These are phyloP conservation scores for Leishmania arabica DNA, from an alignment of 208 protist genomes.

Conservation along the genomic window DNA sequence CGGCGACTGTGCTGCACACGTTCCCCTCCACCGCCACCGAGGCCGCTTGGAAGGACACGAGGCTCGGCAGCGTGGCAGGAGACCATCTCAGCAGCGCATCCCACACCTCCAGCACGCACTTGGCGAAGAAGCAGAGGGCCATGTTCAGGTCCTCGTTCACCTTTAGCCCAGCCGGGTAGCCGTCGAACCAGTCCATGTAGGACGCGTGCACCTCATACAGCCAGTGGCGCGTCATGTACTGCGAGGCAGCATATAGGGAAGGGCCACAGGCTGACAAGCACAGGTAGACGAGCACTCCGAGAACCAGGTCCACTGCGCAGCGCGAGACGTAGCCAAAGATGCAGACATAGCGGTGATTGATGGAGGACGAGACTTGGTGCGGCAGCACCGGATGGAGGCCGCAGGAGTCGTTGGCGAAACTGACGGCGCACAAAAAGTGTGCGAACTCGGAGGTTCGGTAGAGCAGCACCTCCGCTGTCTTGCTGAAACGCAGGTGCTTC, in stretches of 20 bases:
- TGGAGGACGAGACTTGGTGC: constrained; percentile 37
- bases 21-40: not conserved
- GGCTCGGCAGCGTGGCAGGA: constrained; percentile 22
- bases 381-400: constrained; percentile 80
- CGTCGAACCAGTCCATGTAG: constrained; percentile 94
- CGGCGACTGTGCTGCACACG: not conserved
- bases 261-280: constrained; percentile 51
- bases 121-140: constrained; percentile 81
- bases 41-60: constrained; percentile 20
- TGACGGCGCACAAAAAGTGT: constrained; percentile 62
- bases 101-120: constrained; percentile 73
- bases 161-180: constrained; percentile 94
- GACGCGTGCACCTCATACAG: constrained; percentile 78
- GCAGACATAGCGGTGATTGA: constrained; percentile 49
- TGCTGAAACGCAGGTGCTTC: constrained; percentile 39
- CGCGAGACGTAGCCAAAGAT: constrained; percentile 58
- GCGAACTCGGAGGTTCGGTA: constrained; percentile 54
- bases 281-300: constrained; percentile 56
- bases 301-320: constrained; percentile 64
- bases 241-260: constrained; percentile 39
- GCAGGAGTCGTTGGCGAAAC: constrained; percentile 53
- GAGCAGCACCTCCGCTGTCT: constrained; percentile 37
- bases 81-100: constrained; percentile 50
- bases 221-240: constrained; percentile 50
- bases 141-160: constrained; percentile 93